These are phyloP conservation scores for Barnettozyma salicaria DNA, from an alignment of 805 yeast genomes.

Conservation along the genomic window DNA sequence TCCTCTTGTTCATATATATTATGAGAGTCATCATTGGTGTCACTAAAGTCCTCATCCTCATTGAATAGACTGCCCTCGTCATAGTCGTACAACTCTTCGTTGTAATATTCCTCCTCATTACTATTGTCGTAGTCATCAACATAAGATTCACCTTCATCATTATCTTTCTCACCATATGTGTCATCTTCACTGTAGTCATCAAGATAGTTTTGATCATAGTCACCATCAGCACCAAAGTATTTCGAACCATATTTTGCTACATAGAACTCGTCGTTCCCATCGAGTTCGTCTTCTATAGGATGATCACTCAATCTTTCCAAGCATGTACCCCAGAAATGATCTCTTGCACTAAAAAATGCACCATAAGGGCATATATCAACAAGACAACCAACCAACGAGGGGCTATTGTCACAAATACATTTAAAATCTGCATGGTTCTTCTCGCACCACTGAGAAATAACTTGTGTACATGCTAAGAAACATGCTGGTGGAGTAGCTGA, in stretches of 20 bases:
- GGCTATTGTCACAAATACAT: constrained; percentile 36
- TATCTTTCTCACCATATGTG: constrained; percentile 9
- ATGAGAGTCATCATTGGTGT: no score
- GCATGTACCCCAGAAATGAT: constrained; percentile 45
- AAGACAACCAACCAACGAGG: constrained; percentile 38
- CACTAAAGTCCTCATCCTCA: no score
- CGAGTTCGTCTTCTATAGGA: constrained; percentile 1
- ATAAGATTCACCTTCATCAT: constrained; percentile 14
- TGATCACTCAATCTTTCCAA: constrained; percentile 20
- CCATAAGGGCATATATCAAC: constrained; percentile 42
- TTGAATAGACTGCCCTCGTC: no score
- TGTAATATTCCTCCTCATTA: constrained; percentile 20
- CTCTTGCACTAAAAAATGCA: constrained; percentile 37
- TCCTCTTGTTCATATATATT: constrained; percentile 9
- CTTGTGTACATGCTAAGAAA: constrained; percentile 37
- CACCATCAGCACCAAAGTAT: constrained; percentile 9
- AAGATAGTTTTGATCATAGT: constrained; percentile 2
- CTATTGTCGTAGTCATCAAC: constrained; percentile 26
- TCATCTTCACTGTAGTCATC: constrained; percentile 12
- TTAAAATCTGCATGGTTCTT: constrained; percentile 31
- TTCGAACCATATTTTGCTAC: constrained; percentile 3
- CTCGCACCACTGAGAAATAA: constrained; percentile 32
- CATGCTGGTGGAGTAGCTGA: constrained; percentile 47
- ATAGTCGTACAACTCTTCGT: no score
- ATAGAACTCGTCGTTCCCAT: constrained; percentile 2